Evolutionary conservation across 2,329 filamentous ascomycete genomes (phyloP), one percentile per base, ranked within the genome.

Genomic region (Phaeosphaeriaceae sp.): DNA sequence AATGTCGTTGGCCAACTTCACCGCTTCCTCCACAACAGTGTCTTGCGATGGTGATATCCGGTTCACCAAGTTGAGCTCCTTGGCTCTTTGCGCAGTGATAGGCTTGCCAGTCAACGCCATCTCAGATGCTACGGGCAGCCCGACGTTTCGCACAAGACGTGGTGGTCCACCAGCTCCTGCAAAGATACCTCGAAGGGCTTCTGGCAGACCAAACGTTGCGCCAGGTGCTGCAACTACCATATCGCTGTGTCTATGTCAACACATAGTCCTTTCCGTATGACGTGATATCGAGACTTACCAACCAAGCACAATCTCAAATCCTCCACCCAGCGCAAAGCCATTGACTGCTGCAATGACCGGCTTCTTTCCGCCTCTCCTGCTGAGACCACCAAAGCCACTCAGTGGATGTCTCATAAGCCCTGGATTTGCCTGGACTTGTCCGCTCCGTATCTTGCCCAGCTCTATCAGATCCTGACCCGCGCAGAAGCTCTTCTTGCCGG

Each of bases 341-440:
- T 87, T 88, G 2, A 87, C 84, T 1, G 85, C 85, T 9, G 84
- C 85, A 68, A 88, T 85, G 47, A 88, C 79, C 1, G 85, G 85
- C 72, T 88, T 88, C 77, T 86, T 87, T 0, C 87, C 87, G 13
- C 74, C 73, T 13, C 87, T 78, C 42, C 83, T 78, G 42, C 83
- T 85, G 15, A 89, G 69, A 0, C 85, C 87, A 40, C 78, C 82
- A 67, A 87, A 86, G 0, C 86, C 86, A 57, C 71, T 72, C 1
- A 77, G 54, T 1, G 83, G 83, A 60, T 82, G 81, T 47, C 70
- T 68, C 66, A 70, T 61, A 47, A 70, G 51, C 1, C 62, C 69
- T 1, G 70, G 66, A 36, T 62, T 67, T 52, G 62, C 51, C 40
- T 73, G 69, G 7, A 69, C 53, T 54, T 68, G 56, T 10, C 67